Evolutionary conservation across 1,139 yeast species (phyloP), one percentile per base, ranked within the genome.

Genomic region (Entelexis sorbosivorans): DNA sequence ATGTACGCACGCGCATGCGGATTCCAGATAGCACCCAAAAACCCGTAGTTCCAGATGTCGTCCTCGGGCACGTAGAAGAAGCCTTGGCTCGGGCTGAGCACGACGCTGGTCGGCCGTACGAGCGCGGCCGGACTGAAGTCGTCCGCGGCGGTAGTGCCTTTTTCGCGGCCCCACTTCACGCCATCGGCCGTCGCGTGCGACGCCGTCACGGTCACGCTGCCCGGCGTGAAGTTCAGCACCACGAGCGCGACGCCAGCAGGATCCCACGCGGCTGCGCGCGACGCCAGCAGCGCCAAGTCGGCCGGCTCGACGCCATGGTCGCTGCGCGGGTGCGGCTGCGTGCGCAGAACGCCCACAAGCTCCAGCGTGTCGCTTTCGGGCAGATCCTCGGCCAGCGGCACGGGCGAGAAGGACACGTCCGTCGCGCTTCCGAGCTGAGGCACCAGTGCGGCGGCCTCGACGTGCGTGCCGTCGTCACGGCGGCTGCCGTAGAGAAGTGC

Each of bases 41-140:
- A 91, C 3, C 93, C 77, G 64, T 83, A 88, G 65, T 91, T 91
- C 98, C 99, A 91, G 34, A 88, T 65, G 52, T 79, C 81, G 45
- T 83, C 83, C 36, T 78, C 82, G 1, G 99, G 98, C 1, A 88
- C 95, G 69, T 86, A 66, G 66, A 86, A 89, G 56, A 81, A 82
- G 5, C 98, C 98, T 63, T 76, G 74, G 50, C n/a, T 17, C 4
- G 22, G 19, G 11, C 3, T 17, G 2, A 47, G 26, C 7, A 8
- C 36, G 3, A 43, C 28, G 5, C 44, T 43, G 11, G 14, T 2
- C 9, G 7, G 24, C 52, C 81, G 73, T 42, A 85, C 81, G 65
- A 78, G 87, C 0, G 67, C 62, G 0, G 79, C 70, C 1, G 76
- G 73, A 10, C 38, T 24, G 64, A 77, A 86, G 0, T 93, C 95